Percentiles rank a stretch among this genome's conserved stretches.
phyloP scores from a whole-genome alignment of 139 green algal genomes.

The Yamagishiella unicocca region DNA sequence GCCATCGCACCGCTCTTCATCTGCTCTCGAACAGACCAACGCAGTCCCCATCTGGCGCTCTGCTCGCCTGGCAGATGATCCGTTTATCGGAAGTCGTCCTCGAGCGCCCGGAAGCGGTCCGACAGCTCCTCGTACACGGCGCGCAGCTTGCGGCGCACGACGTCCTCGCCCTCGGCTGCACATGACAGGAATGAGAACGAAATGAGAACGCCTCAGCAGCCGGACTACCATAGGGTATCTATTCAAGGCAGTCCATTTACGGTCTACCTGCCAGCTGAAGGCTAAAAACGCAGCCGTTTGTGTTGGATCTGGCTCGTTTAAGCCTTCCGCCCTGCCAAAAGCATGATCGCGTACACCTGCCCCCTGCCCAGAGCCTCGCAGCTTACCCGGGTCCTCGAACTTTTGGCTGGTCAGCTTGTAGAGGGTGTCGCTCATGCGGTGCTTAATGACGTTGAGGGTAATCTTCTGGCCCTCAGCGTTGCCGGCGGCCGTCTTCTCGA shows the following conservation, averaged over 20 bases:
- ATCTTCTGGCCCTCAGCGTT: slow-evolving; percentile 88
- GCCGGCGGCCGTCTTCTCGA: slow-evolving; percentile 90
- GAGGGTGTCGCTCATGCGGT: slow-evolving; percentile 91
- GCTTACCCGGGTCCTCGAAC: slow-evolving; percentile 94
- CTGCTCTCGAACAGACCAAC: too few relatives aligned
- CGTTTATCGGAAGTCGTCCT: slow-evolving; percentile 95
- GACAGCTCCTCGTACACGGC: slow-evolving; percentile 90
- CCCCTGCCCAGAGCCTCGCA: too few relatives aligned
- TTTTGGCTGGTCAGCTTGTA: slow-evolving; percentile 97
- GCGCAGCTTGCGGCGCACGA: slow-evolving; percentile 75
- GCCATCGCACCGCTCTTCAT: too few relatives aligned
- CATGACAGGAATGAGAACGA: background rate
- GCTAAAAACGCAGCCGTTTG: too few relatives aligned
- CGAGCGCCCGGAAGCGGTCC: slow-evolving; percentile 91
- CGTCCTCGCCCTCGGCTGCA: slow-evolving; percentile 75
- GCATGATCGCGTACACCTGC: too few relatives aligned
- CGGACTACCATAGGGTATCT: too few relatives aligned
- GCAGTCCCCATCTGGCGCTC: too few relatives aligned
- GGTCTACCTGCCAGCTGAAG: too few relatives aligned
- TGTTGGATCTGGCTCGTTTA: too few relatives aligned
- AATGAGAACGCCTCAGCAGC: background rate
- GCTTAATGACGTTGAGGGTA: slow-evolving; percentile 97
- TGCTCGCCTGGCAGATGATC: too few relatives aligned
- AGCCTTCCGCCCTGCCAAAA: too few relatives aligned
- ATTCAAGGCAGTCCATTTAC: too few relatives aligned